Evolutionary conservation across 2,329 filamentous ascomycete species (phyloP).

Genomic region (Paradendryphiella salina): DNA sequence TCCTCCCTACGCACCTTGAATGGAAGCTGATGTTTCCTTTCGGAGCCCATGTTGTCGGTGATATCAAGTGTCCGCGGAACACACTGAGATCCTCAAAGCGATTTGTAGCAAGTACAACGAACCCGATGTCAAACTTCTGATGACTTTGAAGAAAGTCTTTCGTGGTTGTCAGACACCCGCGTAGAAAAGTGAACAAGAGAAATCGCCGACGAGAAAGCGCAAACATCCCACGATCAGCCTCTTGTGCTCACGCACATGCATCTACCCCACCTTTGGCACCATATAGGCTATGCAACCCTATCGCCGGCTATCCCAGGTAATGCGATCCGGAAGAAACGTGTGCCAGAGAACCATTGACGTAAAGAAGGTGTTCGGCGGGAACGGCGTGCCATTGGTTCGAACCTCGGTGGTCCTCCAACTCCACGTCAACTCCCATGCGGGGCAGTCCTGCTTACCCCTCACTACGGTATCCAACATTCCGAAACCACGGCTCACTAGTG

Average conservation of each 20-base stretch:
- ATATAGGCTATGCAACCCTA: slow-evolving; percentile 5
- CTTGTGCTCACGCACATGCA: neutral
- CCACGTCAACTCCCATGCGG: slow-evolving; percentile 16
- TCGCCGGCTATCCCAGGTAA: slow-evolving; percentile 13
- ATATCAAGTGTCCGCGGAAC: neutral
- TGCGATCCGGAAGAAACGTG: neutral
- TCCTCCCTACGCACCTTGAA: slow-evolving; percentile 47
- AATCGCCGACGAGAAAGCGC: neutral
- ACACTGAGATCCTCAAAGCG: neutral
- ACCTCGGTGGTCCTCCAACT: slow-evolving; percentile 17
- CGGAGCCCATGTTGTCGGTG: slow-evolving; percentile 26
- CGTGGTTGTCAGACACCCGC: neutral
- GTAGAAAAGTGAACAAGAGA: neutral
- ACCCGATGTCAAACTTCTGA: too few relatives aligned
- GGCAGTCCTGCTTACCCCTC: slow-evolving; percentile 21
- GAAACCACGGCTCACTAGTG: slow-evolving; percentile 3
- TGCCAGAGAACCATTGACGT: neutral
- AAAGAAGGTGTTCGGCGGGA: slow-evolving; percentile 7
- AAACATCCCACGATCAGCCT: neutral
- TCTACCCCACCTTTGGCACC: slow-evolving; percentile 26
- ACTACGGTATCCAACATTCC: slow-evolving; percentile 8
- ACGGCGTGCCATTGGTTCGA: slow-evolving; percentile 14
- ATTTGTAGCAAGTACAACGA: neutral
- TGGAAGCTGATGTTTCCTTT: slow-evolving; percentile 44
- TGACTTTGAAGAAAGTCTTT: neutral